Evolutionary conservation across 345 rosid genomes (phyloP).

Genomic region (Euphorbia tirucalli): DNA sequence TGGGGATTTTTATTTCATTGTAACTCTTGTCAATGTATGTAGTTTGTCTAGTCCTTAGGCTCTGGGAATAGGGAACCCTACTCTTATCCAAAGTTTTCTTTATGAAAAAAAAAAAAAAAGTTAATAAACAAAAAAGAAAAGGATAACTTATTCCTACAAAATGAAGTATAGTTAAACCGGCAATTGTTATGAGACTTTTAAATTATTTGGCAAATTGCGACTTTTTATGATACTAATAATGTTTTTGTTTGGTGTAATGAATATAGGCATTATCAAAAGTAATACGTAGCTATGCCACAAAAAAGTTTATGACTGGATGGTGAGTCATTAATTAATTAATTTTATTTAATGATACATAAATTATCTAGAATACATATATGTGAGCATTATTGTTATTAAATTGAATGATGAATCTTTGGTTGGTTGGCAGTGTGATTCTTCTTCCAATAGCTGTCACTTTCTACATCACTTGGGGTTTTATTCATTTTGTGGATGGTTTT

Average conservation of each 20-base stretch:
- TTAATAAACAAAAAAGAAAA: too few relatives aligned
- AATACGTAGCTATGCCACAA: slow-evolving; percentile 66
- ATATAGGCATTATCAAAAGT: slow-evolving; percentile 54
- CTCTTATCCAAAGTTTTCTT: too few relatives aligned
- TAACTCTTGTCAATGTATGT: too few relatives aligned
- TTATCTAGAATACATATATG: neutral
- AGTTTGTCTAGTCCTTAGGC: too few relatives aligned
- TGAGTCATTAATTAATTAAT: slow-evolving; percentile 20
- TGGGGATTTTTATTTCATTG: too few relatives aligned
- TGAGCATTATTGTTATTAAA: neutral
- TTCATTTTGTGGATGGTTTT: slow-evolving; percentile 64
- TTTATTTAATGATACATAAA: neutral
- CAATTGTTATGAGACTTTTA: too few relatives aligned
- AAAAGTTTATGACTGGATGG: slow-evolving; percentile 78
- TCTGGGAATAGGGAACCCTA: too few relatives aligned
- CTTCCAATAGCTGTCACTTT: slow-evolving; percentile 72
- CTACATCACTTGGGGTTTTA: slow-evolving; percentile 77
- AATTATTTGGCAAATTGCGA: too few relatives aligned
- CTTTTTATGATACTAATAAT: too few relatives aligned
- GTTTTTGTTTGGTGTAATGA: neutral
- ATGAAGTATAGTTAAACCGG: too few relatives aligned
- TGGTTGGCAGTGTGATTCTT: slow-evolving; percentile 53
- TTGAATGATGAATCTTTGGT: neutral
- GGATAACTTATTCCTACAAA: too few relatives aligned
- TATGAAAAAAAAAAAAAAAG: too few relatives aligned